Evolutionary conservation across 2,329 filamentous ascomycete genomes (phyloP), one percentile per base, ranked within the genome.

Genomic region (Botrytis cinerea): DNA sequence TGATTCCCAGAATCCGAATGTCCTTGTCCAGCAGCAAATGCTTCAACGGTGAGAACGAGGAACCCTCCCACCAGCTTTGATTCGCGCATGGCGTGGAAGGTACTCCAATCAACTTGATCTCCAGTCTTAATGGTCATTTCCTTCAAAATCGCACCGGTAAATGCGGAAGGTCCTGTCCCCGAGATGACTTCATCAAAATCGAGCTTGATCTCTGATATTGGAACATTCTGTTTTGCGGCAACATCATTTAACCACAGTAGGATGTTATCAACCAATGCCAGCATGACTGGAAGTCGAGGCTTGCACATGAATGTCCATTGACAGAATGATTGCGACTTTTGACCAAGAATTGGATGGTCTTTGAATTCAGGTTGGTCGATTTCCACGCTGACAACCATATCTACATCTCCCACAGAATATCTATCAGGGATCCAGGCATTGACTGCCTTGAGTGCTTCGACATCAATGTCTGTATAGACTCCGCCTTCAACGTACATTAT

Each of bases 301-400:
- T 92, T 91, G 77, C 88, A 88, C 83, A 92, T 90, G 78, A 93
- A 92, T 0, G 91, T 93, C 91, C 91, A 93, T 79, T 93, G 91
- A 80, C 91, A 93, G 80, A 93, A 93, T 0, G 90, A 93, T 76
- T 86, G 84, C 54, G 88, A 92, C 81, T 93, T 93, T 67, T 85
- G 86, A 22, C 91, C 91, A 0, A 93, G 84, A 46, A 93, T 89
- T 2, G 88, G 85, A 79, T 93, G 91, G 68, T 89, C 82, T 28
- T 82, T 83, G 82, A 89, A 92, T 14, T 88, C 85, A 0, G 91
- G 91, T 81, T 92, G 87, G 78, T 93, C 91, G 73, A 93, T 91
- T 80, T 93, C 91, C 1, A 93, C 85, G 22, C 91, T 90, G 40
- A 93, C 87, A 32, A 93, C 88, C 85, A 93, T 88, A 77, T 92